These are phyloP conservation scores for Hymenoscyphus linearis DNA, from an alignment of 2,329 filamentous ascomycete species.

Conservation along the genomic window DNA sequence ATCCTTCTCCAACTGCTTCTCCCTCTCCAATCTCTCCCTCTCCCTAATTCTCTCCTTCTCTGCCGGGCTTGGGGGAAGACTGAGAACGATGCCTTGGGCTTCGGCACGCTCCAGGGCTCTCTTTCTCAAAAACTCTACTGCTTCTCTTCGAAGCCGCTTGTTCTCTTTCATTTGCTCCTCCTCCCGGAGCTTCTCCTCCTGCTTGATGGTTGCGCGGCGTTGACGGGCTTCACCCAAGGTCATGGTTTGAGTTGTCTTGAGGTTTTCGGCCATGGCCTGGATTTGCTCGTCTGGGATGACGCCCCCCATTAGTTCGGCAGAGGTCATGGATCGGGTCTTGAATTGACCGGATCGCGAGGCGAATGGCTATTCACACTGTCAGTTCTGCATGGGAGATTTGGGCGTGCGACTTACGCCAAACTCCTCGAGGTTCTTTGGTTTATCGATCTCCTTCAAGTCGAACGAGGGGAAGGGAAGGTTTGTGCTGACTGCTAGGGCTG, in stretches of 20 bases:
- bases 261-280: neutral
- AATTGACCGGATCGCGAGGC: neutral
- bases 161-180: slow-evolving; percentile 11
- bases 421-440: neutral
- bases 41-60: neutral
- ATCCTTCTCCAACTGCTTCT: too few species aligned
- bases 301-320: slow-evolving; percentile 1
- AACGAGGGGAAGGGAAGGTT: neutral
- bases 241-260: slow-evolving; percentile 8
- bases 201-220: slow-evolving; percentile 16
- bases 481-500: neutral
- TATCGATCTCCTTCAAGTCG: neutral
- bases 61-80: neutral
- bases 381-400: neutral
- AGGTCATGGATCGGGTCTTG: slow-evolving; percentile 8
- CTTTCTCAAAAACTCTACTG: slow-evolving; percentile 17
- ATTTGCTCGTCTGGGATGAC: neutral
- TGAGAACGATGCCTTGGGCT: neutral
- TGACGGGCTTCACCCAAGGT: slow-evolving; percentile 18
- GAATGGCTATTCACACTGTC: neutral
- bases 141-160: slow-evolving; percentile 14
- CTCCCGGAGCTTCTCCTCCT: slow-evolving; percentile 9
- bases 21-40: too few species aligned
- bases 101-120: slow-evolving; percentile 29
- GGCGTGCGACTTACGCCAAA: neutral